These are phyloP conservation scores for Aspergillus ustus DNA, from an alignment of 2,329 filamentous ascomycete genomes.

Conservation along the genomic window DNA sequence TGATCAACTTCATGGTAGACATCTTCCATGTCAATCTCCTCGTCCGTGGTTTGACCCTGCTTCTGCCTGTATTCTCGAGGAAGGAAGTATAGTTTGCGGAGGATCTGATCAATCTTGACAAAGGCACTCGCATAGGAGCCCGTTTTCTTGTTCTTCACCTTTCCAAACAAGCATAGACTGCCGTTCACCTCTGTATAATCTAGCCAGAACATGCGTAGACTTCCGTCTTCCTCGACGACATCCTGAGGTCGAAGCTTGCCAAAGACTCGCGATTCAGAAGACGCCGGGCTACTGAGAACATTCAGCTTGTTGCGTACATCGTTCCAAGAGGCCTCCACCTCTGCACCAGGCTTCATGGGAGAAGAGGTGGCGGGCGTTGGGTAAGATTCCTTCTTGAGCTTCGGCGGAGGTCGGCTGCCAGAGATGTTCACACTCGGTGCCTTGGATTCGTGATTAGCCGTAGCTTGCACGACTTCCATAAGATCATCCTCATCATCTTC, in stretches of 20 bases:
- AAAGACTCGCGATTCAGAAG: conserved; percentile 63
- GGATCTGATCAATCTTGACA: conserved; percentile 91
- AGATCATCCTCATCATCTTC: conserved; percentile 79
- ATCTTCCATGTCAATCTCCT: conserved; percentile 83
- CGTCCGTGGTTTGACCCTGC: conserved; percentile 69
- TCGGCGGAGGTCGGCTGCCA: conserved; percentile 77
- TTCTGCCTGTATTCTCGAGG: conserved; percentile 69
- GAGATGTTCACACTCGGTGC: conserved; percentile 80
- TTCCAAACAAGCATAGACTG: conserved; percentile 91
- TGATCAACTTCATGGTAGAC: conserved; percentile 88
- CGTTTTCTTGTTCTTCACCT: conserved; percentile 87
- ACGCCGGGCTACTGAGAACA: conserved; percentile 73
- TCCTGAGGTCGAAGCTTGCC: conserved; percentile 84
- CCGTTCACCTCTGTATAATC: conserved; percentile 94
- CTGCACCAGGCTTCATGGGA: conserved; percentile 64
- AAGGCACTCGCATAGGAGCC: conserved; percentile 86
- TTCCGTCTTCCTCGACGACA: conserved; percentile 92
- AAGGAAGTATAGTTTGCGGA: conserved; percentile 90
- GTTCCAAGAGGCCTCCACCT: conserved; percentile 86
- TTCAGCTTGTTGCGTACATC: conserved; percentile 84
- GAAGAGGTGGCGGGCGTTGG: conserved; percentile 78
- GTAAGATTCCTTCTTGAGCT: conserved; percentile 69
- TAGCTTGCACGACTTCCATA: conserved; percentile 83
- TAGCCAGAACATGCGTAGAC: conserved; percentile 92
- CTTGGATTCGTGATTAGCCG: conserved; percentile 66